phyloP scores from a whole-genome alignment of 2,329 filamentous ascomycete genomes.

The Pseudogymnoascus sp. region DNA sequence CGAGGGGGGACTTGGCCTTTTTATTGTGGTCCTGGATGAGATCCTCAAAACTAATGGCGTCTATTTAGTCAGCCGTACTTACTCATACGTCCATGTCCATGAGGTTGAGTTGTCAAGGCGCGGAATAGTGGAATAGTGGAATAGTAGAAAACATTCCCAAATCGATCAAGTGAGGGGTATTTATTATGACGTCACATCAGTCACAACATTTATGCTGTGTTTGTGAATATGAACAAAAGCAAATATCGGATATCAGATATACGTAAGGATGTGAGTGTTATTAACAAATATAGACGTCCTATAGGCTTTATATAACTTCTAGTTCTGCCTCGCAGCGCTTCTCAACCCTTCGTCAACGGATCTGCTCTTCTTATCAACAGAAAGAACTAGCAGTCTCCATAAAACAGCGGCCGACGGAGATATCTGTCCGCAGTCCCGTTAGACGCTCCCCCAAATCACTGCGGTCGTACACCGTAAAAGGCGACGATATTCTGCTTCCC shows the following conservation, averaged over 20 bases:
- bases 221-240: not conserved
- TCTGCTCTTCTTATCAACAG: not conserved
- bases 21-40: not conserved
- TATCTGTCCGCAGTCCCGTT: conserved; percentile 3
- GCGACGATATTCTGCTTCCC: not conserved
- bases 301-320: not conserved
- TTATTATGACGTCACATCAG: not conserved
- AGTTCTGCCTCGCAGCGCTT: not conserved
- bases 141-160: not conserved
- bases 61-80: conserved; percentile 1
- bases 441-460: not conserved
- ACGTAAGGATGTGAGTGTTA: not conserved
- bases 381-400: not conserved
- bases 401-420: not conserved
- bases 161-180: not conserved
- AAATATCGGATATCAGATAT: not conserved
- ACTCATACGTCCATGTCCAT: not conserved
- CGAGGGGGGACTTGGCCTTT: not conserved
- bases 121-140: not conserved
- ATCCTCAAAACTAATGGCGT: not conserved
- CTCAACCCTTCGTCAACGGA: not conserved
- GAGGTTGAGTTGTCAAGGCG: not conserved
- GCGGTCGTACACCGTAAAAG: not conserved
- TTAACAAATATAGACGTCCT: not conserved
- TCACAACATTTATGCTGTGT: not conserved